Evolutionary conservation across 78 protist species (phyloP).

Genomic region (Isochrysis galbana): DNA sequence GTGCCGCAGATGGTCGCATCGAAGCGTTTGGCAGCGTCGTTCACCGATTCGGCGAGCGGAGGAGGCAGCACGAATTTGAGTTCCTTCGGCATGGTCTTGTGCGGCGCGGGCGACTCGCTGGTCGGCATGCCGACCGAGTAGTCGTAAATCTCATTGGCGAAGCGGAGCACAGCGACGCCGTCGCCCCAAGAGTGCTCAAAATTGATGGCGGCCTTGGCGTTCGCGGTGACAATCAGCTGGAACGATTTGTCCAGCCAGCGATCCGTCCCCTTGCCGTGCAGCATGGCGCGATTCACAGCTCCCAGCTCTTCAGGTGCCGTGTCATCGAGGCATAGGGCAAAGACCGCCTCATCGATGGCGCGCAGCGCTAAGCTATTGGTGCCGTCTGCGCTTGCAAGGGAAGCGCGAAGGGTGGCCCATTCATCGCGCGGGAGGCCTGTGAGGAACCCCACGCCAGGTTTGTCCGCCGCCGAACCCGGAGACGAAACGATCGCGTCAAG

Average conservation of each 20-base stretch:
- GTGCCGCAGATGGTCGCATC: not conserved
- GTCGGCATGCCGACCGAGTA: not conserved
- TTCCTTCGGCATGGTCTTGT: not conserved
- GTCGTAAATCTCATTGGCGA: conserved; percentile 9
- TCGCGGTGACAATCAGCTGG: not conserved
- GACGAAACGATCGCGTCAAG: not conserved
- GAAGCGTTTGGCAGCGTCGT: not conserved
- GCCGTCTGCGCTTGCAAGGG: not conserved
- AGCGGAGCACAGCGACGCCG: conserved; percentile 50
- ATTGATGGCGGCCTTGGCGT: conserved; percentile 26
- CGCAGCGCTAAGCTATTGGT: not conserved
- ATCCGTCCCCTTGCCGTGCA: not conserved
- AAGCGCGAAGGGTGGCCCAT: conserved; percentile 16
- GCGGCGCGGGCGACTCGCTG: too few species aligned
- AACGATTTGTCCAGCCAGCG: conserved; percentile 53
- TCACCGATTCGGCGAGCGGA: not conserved
- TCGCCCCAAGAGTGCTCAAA: conserved; percentile 55
- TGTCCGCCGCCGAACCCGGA: not conserved
- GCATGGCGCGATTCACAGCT: not conserved
- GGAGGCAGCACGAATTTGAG: not conserved
- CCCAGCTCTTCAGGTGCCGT: not conserved
- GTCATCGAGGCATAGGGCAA: conserved; percentile 16
- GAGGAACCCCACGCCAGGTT: not conserved
- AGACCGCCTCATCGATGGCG: conserved; percentile 22
- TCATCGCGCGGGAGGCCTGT: not conserved